Percentiles rank a stretch among this genome's conserved stretches.
These are phyloP conservation scores for Zymoseptoria pseudotritici DNA, from an alignment of 2,329 filamentous ascomycete genomes.

Conservation along the genomic window DNA sequence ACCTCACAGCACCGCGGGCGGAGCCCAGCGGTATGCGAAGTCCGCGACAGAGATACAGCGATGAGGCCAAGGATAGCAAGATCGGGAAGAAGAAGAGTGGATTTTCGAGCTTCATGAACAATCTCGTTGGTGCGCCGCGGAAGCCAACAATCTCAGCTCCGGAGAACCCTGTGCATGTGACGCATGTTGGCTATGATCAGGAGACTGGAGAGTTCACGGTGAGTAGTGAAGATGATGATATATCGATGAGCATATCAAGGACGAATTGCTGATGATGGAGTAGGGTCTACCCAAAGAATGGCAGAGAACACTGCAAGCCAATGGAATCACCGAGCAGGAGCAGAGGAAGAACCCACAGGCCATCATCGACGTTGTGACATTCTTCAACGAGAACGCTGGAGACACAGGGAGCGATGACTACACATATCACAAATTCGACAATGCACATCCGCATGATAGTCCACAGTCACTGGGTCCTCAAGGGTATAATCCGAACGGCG, in stretches of 20 bases:
- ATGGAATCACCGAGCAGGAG: conserved; percentile 92
- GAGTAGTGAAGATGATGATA: conserved; percentile 33
- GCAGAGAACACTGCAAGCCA: conserved; percentile 91
- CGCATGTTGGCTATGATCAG: conserved; percentile 95
- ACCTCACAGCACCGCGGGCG: conserved; percentile 36
- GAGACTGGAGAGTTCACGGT: conserved; percentile 94
- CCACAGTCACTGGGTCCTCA: conserved; percentile 30
- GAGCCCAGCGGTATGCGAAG: conserved; percentile 44
- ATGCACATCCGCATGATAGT: conserved; percentile 57
- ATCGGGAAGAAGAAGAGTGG: conserved; percentile 69
- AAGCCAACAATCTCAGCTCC: conserved; percentile 94
- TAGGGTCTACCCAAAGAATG: conserved; percentile 91
- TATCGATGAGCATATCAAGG: conserved; percentile 2
- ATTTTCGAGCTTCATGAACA: conserved; percentile 82
- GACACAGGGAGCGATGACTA: conserved; percentile 74
- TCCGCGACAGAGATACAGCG: conserved; percentile 65
- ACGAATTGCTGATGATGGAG: conserved; percentile 1
- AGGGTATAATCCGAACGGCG: conserved; percentile 17
- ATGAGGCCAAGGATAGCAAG: conserved; percentile 63
- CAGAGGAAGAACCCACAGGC: conserved; percentile 93
- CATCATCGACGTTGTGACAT: conserved; percentile 89
- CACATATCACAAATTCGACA: conserved; percentile 92
- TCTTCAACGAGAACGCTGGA: conserved; percentile 87
- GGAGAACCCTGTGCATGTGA: conserved; percentile 95
- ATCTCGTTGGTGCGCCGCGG: conserved; percentile 73